Base-by-base conservation (phyloP, 148 eudicot species). In the Rhododendron ferrugineum region DNA sequence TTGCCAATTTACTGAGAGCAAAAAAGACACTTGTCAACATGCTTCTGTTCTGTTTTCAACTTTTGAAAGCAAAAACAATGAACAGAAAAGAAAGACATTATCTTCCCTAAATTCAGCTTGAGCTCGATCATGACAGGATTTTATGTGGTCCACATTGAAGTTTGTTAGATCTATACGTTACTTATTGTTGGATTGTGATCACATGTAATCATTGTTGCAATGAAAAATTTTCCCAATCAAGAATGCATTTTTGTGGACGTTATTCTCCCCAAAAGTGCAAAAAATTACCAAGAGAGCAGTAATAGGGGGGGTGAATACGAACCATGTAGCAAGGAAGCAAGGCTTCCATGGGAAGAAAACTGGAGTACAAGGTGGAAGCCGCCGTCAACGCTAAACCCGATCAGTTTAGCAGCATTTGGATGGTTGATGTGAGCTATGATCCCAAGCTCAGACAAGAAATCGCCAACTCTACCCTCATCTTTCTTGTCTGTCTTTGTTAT, bases 391-490 rank as follows among this genome's bases (percentile, higher is more conserved):
- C 98, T 89, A 86, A 95, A 97, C 0, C 99, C 99, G 16, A 95
- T 78, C 28, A 97, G 89, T 64, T 91, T 92, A 84, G 95, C 98
- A 36, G 95, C 86, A 76, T 97, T 95, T 6, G 90, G 96, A 86
- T 97, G 98, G 83, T 97, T 95, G 52, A 97, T 91, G 84, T 97
- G 99, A 86, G 98, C 98, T 49, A 97, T 93, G 44, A 95, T 94
- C 64, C 99, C 99, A 15, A 97, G 95, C 86, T 97, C 99, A 14
- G 98, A 80, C 86, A 97, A 92, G 93, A 95, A 97, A 87, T 92
- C 95, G 2, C 92, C 92, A 23, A 91, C 91, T 88, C 92, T 89
- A 20, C 90, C 93, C 78, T 94, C 97, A 44, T 94, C 93, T 79
- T 92, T 93, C 85, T 93, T 92, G 56, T 89, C 91, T 88, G 88